A percentile compares a stretch with the other conserved stretches of the same genome.
Conservation (phyloP, 768 basidiomycete genomes). For the Gloeophyllum trabeum region DNA sequence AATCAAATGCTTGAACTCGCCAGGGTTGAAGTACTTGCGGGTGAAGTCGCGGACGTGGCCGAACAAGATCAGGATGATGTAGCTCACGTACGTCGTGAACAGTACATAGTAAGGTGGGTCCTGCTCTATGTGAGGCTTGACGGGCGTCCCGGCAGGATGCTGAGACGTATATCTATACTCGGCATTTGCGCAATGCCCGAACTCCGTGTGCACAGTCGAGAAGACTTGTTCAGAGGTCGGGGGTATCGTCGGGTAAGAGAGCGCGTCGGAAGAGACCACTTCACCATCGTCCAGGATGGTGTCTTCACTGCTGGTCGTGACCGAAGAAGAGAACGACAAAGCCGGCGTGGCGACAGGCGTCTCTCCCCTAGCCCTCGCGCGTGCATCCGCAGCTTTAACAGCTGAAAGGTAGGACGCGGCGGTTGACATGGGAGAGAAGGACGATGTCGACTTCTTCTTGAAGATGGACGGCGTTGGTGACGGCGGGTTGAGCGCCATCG, state of each 20-base stretch:
- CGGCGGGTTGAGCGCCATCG: constrained; percentile 43
- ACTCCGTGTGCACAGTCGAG: constrained; percentile 78
- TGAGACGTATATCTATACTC: constrained; percentile 58
- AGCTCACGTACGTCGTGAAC: constrained; percentile 86
- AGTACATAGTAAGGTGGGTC: constrained; percentile 93
- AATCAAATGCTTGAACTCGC: constrained; percentile 71
- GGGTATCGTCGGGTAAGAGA: constrained; percentile 50
- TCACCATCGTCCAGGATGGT: constrained; percentile 46
- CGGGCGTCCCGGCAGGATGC: constrained; percentile 37
- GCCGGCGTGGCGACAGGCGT: constrained; percentile 59
- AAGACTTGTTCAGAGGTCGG: constrained; percentile 77
- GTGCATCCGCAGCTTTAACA: constrained; percentile 55
- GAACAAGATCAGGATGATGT: constrained; percentile 82
- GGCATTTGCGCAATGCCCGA: constrained; percentile 81
- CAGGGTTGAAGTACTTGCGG: constrained; percentile 69
- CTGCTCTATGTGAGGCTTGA: constrained; percentile 50
- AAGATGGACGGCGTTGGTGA: constrained; percentile 42
- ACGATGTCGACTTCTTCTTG: constrained; percentile 24
- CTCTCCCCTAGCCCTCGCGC: constrained; percentile 35
- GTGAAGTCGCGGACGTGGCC: constrained; percentile 95
- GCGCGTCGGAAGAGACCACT: constrained; percentile 33
- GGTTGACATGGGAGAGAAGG: constrained; percentile 29
- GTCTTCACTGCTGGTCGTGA: constrained; percentile 61
- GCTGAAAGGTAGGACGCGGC: constrained; percentile 53
- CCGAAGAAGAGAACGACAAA: constrained; percentile 61